Percentiles rank a stretch among this genome's conserved stretches.
These are phyloP conservation scores for Lathyrus sativus DNA, from an alignment of 306 rosid genomes.

Conservation along the genomic window DNA sequence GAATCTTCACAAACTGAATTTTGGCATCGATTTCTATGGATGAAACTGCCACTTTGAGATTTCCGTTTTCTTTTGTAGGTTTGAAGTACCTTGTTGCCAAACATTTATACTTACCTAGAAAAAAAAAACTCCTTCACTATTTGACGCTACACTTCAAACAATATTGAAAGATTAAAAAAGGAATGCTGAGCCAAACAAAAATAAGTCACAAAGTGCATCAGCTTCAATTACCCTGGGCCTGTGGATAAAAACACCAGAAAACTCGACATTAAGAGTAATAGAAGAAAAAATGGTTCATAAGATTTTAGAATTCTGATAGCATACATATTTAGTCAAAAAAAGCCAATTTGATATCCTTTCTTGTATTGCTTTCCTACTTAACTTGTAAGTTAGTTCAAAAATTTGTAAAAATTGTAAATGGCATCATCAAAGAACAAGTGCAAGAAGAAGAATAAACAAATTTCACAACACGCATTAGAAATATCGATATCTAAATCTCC, in stretches of 20 bases:
- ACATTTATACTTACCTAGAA: conserved; percentile 49
- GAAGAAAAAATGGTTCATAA: conserved; percentile 13
- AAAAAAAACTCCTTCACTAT: conserved; percentile 33
- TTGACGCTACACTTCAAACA: conserved; percentile 30
- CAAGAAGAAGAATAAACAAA: conserved; percentile 17
- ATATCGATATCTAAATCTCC: conserved; percentile 22
- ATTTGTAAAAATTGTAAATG: background rate
- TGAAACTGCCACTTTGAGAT: conserved; percentile 38
- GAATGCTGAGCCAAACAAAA: conserved; percentile 5
- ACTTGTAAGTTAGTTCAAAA: conserved; percentile 30
- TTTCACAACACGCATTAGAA: conserved; percentile 13
- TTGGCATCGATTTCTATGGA: conserved; percentile 38
- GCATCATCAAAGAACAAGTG: conserved; percentile 10
- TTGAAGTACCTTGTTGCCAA: conserved; percentile 54
- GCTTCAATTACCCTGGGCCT: conserved; percentile 15
- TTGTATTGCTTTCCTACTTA: background rate
- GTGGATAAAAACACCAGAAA: background rate
- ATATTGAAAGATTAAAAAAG: background rate
- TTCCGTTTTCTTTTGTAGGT: conserved; percentile 62
- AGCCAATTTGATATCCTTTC: background rate
- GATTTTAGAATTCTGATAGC: conserved; percentile 11
- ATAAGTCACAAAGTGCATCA: conserved; percentile 7
- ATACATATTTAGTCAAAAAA: conserved; percentile 22
- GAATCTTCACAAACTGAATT: conserved; percentile 33
- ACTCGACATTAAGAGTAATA: background rate